Percentiles rank a stretch among this genome's conserved stretches.
phyloP scores from a whole-genome alignment of 345 rosid genomes.

The Dipteronia sinensis region DNA sequence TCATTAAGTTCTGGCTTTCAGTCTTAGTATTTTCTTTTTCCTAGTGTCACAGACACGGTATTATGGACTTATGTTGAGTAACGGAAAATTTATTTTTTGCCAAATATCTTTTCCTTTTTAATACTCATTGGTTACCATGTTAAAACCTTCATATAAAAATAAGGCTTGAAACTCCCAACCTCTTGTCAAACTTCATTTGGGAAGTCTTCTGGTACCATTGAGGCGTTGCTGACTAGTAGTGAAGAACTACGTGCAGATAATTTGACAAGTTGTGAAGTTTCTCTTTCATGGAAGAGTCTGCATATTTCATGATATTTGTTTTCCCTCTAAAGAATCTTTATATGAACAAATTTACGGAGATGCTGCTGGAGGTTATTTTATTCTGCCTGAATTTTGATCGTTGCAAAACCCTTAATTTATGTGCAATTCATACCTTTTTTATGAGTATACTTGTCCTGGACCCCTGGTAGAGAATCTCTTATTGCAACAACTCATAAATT shows the following conservation, averaged over 20 bases:
- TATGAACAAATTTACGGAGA: neutral
- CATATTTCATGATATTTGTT: neutral
- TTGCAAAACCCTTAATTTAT: neutral
- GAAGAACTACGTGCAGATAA: slow-evolving; percentile 5
- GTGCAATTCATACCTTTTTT: neutral
- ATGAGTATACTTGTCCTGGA: neutral
- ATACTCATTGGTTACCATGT: too few species aligned
- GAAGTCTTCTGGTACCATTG: neutral
- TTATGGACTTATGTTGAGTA: neutral
- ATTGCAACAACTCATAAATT: slow-evolving; percentile 2
- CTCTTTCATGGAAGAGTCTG: neutral
- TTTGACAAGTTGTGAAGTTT: neutral
- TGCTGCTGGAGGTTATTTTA: slow-evolving; percentile 2
- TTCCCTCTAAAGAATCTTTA: slow-evolving; percentile 2
- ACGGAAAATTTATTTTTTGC: neutral
- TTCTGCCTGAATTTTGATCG: neutral
- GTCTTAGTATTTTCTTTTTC: neutral
- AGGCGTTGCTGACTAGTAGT: neutral
- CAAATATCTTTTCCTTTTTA: neutral
- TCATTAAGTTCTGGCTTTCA: slow-evolving; percentile 12
- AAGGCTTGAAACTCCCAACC: neutral
- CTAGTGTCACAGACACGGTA: neutral
- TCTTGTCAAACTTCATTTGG: neutral
- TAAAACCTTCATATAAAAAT: neutral
- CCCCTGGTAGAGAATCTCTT: neutral